Evolutionary conservation across 2,329 filamentous ascomycete genomes (phyloP).

Genomic region (Colletotrichum sp.): DNA sequence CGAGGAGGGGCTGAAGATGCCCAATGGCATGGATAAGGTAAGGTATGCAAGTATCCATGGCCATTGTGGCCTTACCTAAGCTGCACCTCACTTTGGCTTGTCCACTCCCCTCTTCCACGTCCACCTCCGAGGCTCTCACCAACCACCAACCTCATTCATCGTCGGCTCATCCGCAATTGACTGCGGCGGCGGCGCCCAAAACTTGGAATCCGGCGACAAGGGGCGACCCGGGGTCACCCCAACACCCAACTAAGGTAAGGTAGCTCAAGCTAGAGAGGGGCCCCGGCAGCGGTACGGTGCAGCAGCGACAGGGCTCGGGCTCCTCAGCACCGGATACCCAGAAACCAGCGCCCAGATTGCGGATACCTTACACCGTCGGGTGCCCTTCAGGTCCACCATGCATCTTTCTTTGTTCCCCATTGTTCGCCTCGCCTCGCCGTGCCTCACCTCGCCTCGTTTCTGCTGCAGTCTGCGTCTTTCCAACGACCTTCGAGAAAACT

Average conservation of each 20-base stretch:
- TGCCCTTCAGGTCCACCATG: background rate
- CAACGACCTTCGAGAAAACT: constrained; percentile 15
- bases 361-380: background rate
- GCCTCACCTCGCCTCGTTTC: background rate
- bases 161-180: background rate
- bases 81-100: background rate
- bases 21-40: background rate
- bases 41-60: background rate
- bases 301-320: background rate
- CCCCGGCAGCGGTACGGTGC: constrained; percentile 12
- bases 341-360: constrained; percentile 12
- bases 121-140: background rate
- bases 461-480: background rate
- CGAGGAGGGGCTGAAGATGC: background rate
- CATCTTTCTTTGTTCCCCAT: background rate
- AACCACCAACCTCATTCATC: background rate
- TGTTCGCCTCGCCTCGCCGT: background rate
- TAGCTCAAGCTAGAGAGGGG: background rate
- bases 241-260: background rate
- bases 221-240: background rate
- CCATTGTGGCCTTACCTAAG: background rate
- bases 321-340: constrained; percentile 15
- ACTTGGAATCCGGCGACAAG: background rate
- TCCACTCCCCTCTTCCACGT: background rate
- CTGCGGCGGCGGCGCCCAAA: background rate